Evolutionary conservation across 495 filamentous ascomycete species (phyloP).

Genomic region (Entonaema liquescens): DNA sequence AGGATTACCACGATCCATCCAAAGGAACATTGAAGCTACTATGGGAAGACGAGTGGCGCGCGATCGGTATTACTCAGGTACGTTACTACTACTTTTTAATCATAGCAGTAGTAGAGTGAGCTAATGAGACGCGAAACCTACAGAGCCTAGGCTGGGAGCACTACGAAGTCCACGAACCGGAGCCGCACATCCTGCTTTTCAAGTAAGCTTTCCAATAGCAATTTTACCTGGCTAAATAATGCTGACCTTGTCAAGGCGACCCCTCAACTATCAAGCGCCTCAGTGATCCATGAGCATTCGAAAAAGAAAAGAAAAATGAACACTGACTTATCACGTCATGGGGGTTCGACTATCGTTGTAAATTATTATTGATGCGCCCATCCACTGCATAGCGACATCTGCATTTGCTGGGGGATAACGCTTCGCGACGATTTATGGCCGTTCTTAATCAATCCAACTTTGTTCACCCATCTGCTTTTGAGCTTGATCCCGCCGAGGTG

Average conservation of each 20-base stretch:
- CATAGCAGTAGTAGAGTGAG: not conserved
- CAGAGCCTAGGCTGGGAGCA: constrained; percentile 99
- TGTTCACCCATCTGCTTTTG: constrained; percentile 26
- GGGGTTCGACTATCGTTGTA: constrained; percentile 28
- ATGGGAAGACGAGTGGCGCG: constrained; percentile 98
- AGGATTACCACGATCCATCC: constrained; percentile 90
- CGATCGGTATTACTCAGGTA: constrained; percentile 95
- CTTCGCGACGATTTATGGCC: constrained; percentile 45
- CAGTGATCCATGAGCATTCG: constrained; percentile 40
- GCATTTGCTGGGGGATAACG: constrained; percentile 49
- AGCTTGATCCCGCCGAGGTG: constrained; percentile 15
- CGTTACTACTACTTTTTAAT: constrained; percentile 19
- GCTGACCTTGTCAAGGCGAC: constrained; percentile 64
- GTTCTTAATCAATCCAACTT: constrained; percentile 29
- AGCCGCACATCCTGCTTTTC: constrained; percentile 97
- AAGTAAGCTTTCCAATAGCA: constrained; percentile 71
- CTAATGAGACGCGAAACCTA: constrained; percentile 36
- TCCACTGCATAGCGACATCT: constrained; percentile 55
- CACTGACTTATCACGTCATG: constrained; percentile 15
- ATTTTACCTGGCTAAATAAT: not conserved
- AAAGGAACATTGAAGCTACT: constrained; percentile 95
- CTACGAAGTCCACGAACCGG: constrained; percentile 98
- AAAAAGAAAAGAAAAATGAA: constrained; percentile 6
- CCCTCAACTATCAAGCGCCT: constrained; percentile 85
- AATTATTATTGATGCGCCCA: constrained; percentile 42